A percentile compares a stretch with the other conserved stretches of the same genome.
phyloP scores from a whole-genome alignment of 495 filamentous ascomycete species.

The Friedmanniomyces simplex region DNA sequence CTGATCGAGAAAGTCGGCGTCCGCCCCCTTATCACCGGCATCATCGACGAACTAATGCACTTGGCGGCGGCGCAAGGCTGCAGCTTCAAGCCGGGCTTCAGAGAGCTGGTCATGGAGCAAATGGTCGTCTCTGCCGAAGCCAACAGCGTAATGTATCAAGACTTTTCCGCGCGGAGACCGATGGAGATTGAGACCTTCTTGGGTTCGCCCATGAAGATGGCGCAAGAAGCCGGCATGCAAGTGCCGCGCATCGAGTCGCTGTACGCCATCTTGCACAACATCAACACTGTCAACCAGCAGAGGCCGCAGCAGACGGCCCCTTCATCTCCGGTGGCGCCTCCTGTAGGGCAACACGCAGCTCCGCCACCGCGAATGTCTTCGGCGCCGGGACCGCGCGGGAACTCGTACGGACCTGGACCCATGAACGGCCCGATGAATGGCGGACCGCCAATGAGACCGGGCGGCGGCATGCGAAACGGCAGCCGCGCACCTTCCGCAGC shows the following conservation, averaged over 20 bases:
- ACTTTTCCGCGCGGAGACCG: slow-evolving; percentile 55
- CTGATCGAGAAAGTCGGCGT: slow-evolving; percentile 85
- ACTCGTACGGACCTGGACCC: slow-evolving; percentile 14
- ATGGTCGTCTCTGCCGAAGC: slow-evolving; percentile 56
- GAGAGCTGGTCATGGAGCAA: slow-evolving; percentile 69
- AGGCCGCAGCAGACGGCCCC: slow-evolving; percentile 41
- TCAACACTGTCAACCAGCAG: slow-evolving; percentile 73
- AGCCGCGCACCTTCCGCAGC: slow-evolving; percentile 35
- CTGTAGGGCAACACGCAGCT: slow-evolving; percentile 37
- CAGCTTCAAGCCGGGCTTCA: slow-evolving; percentile 67
- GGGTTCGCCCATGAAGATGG: slow-evolving; percentile 79
- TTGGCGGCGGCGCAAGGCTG: slow-evolving; percentile 77
- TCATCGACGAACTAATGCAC: slow-evolving; percentile 76
- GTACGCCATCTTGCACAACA: slow-evolving; percentile 82
- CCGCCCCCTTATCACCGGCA: slow-evolving; percentile 62
- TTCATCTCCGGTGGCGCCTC: slow-evolving; percentile 36
- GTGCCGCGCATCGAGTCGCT: slow-evolving; percentile 87
- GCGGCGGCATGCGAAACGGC: slow-evolving; percentile 34
- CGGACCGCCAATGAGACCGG: slow-evolving; percentile 45
- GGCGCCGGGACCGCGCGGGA: not conserved
- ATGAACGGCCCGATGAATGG: slow-evolving; percentile 43
- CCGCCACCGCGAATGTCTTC: slow-evolving; percentile 43
- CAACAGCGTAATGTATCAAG: slow-evolving; percentile 90
- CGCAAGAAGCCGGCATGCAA: slow-evolving; percentile 56
- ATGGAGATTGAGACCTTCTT: slow-evolving; percentile 39